Evolutionary conservation across 768 basidiomycete species (phyloP).

Genomic region (Russula earlei): DNA sequence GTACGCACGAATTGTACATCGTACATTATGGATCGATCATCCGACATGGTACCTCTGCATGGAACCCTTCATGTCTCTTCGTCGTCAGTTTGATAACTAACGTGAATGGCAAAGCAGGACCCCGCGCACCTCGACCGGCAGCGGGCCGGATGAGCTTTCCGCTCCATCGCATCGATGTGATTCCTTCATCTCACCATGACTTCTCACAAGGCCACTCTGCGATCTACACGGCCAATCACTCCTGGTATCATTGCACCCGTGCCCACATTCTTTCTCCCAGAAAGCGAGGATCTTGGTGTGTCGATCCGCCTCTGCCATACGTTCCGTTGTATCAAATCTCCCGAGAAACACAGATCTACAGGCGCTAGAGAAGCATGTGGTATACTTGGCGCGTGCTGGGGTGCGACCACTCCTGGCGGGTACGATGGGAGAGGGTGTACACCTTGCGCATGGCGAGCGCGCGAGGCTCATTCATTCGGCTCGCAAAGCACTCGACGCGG

Average conservation of each 20-base stretch:
- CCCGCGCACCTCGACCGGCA: too few species aligned
- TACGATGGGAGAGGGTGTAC: slow-evolving; percentile 81
- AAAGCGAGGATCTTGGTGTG: slow-evolving; percentile 76
- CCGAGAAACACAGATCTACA: slow-evolving; percentile 42
- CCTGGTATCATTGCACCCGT: slow-evolving; percentile 81
- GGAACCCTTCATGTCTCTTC: neutral
- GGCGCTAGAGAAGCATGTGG: slow-evolving; percentile 59
- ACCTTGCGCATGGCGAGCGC: slow-evolving; percentile 61
- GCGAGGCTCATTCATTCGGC: slow-evolving; percentile 52
- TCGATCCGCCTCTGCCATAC: slow-evolving; percentile 4
- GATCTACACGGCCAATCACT: slow-evolving; percentile 45
- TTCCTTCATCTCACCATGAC: slow-evolving; percentile 28
- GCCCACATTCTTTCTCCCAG: slow-evolving; percentile 71
- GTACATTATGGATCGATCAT: too few species aligned
- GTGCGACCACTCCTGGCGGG: slow-evolving; percentile 67
- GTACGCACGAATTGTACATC: too few species aligned
- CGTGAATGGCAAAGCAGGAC: too few species aligned
- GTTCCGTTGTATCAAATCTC: neutral
- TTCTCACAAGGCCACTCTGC: slow-evolving; percentile 25
- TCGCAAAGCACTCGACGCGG: slow-evolving; percentile 60
- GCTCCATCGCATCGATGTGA: too few species aligned
- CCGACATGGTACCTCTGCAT: neutral
- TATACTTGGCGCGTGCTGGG: slow-evolving; percentile 53
- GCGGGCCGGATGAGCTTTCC: too few species aligned
- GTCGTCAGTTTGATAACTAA: too few species aligned